Conservation (phyloP, 306 rosid genomes). For the Inga laurina region DNA sequence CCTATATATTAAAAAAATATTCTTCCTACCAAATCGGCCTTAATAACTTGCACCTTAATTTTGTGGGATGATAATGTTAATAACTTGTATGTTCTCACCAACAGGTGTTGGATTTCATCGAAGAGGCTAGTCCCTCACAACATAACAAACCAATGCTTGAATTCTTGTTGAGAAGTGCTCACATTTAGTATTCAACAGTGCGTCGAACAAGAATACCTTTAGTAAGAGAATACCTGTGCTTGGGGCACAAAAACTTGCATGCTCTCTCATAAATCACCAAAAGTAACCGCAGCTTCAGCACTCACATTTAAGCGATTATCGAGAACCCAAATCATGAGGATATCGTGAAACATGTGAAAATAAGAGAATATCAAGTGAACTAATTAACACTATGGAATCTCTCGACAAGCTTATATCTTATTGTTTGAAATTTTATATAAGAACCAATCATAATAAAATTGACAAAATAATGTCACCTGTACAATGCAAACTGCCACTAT, state of each 20-base stretch:
- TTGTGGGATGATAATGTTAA: too few relatives aligned
- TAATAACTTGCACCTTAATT: too few relatives aligned
- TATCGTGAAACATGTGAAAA: background rate
- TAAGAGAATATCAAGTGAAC: background rate
- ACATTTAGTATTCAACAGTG: too few relatives aligned
- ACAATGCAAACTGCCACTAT: constrained; percentile 48
- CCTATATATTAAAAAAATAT: too few relatives aligned
- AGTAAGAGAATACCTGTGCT: too few relatives aligned
- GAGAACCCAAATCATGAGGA: background rate
- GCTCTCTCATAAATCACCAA: background rate
- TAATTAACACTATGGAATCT: background rate
- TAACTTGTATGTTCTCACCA: too few relatives aligned
- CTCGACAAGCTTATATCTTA: background rate
- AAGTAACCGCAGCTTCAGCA: background rate
- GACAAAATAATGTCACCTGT: constrained; percentile 49
- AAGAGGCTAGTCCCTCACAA: too few relatives aligned
- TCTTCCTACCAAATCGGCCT: too few relatives aligned
- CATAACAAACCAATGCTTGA: too few relatives aligned
- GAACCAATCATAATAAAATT: constrained; percentile 34
- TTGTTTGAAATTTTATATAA: constrained; percentile 22
- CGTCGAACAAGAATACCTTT: too few relatives aligned
- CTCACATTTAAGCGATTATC: background rate
- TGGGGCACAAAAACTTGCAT: background rate
- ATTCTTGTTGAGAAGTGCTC: too few relatives aligned
- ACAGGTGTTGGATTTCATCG: rapidly evolving